Evolutionary conservation across 2,329 filamentous ascomycete genomes (phyloP), one percentile per base, ranked within the genome.

Genomic region (Epichloe glyceriae): DNA sequence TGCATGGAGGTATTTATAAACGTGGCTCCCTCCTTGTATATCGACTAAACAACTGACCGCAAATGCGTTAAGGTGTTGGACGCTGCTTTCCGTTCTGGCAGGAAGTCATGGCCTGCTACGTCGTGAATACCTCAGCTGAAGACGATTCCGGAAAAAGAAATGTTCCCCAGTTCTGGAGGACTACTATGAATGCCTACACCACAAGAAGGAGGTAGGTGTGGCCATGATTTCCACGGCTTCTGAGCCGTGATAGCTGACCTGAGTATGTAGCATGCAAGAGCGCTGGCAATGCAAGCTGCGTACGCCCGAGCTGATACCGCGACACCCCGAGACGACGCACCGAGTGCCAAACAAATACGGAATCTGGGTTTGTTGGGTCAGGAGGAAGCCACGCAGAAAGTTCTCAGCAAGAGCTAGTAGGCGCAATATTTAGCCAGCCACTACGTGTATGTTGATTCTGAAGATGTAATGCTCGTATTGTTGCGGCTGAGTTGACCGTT

Each of bases 11-110:
- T 88, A 73, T 61, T 5, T 82, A 11, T 74, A 44, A 41, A 15
- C 17, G 2, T 14, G 6, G 19, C 15, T 19, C 1, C 2, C n/a
- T 34, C 11, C 0, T 33, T 19, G 14, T 37, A 30, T 26, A 17
- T 17, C 12, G 34, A 11, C 8, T 19, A 15, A 22, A 20, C 15
- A 19, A 42, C 61, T 66, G 51, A 64, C 54, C 47, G 53, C n/a
- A 52, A 52, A 45, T 46, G 37, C 48, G 46, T 53, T 5, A 60
- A 82, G 79, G 79, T 62, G 76, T 79, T 55, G 74, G 73, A 60
- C 87, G 91, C 70, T 98, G 93, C 82, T 97, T 95, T 76, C 88
- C 90, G 66, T 98, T 96, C 81, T 98, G 93, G 93, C 93, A 98
- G 74, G 93, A 98, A 73, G 83, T 97, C 58, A 86, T 98, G 67